Evolutionary conservation across 768 basidiomycete species (phyloP).

Genomic region (Obba rivulosa): DNA sequence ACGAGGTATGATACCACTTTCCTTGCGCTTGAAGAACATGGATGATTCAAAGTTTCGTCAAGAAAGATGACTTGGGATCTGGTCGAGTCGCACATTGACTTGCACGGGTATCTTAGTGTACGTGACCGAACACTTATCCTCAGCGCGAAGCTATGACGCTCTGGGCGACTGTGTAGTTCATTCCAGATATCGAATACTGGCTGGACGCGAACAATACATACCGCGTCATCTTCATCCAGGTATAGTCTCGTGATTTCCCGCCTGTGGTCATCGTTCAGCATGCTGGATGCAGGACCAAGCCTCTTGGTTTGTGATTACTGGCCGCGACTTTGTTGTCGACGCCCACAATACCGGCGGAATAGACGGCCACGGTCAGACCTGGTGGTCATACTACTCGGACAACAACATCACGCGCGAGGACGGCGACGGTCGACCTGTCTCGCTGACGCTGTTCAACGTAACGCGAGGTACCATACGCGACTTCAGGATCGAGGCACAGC

Average conservation of each 20-base stretch:
- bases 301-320: conserved; percentile 61
- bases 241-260: conserved; percentile 10
- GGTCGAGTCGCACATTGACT: conserved; percentile 35
- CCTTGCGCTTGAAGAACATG: too few relatives aligned
- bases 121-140: conserved; percentile 2
- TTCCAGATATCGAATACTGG: conserved; percentile 52
- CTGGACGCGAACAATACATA: conserved; percentile 50
- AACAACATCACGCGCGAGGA: conserved; percentile 39
- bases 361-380: conserved; percentile 56
- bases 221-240: conserved; percentile 57
- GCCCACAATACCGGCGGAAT: conserved; percentile 53
- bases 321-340: conserved; percentile 48
- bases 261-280: not conserved
- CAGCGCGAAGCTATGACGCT: too few relatives aligned
- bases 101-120: conserved; percentile 40
- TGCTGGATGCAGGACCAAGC: conserved; percentile 41
- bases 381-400: conserved; percentile 46
- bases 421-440: conserved; percentile 54
- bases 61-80: conserved; percentile 57
- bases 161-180: too few relatives aligned
- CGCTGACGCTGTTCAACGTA: conserved; percentile 45
- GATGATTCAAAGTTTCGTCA: not conserved
- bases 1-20: conserved; percentile 33
- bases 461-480: conserved; percentile 37
- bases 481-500: conserved; percentile 50